phyloP scores from a whole-genome alignment of 192 early-diverging fungal genomes.

The Umbelopsis ramanniana region DNA sequence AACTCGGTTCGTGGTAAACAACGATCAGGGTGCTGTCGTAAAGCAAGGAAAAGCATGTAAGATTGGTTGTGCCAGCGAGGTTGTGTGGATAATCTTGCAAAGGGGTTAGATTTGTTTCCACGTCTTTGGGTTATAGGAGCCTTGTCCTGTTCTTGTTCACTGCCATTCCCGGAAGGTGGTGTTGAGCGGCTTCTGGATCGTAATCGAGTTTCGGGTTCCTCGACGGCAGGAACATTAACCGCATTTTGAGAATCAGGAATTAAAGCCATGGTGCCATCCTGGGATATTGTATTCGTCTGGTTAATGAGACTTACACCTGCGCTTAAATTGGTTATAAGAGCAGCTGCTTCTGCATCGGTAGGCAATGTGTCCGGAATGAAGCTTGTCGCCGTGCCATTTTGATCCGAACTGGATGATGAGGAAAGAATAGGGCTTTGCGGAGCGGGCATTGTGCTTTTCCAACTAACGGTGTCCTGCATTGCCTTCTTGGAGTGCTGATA shows the following conservation, averaged over 20 bases:
- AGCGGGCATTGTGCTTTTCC: background rate
- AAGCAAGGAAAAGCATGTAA: conserved; percentile 82
- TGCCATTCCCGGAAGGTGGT: conserved; percentile 6
- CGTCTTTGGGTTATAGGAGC: background rate
- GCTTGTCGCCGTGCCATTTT: background rate
- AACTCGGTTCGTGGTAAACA: conserved; percentile 74
- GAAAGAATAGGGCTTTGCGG: background rate
- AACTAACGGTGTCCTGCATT: background rate
- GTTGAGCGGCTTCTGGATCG: conserved; percentile 9
- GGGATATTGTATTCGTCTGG: too few species aligned
- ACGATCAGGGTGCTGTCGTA: conserved; percentile 69
- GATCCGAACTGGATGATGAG: conserved; percentile 1
- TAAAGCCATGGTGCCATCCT: background rate
- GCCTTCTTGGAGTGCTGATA: background rate
- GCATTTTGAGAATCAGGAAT: background rate
- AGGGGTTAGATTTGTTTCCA: background rate
- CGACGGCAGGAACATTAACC: background rate
- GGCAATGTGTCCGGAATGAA: background rate
- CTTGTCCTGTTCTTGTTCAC: background rate
- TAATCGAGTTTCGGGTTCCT: conserved; percentile 2
- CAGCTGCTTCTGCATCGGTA: conserved; percentile 11
- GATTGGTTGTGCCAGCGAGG: conserved; percentile 93
- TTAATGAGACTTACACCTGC: background rate
- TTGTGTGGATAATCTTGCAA: conserved; percentile 22
- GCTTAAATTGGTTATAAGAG: background rate